Base-by-base conservation (phyloP, 2,329 filamentous ascomycete species). In the Fusarium kyushuense region DNA sequence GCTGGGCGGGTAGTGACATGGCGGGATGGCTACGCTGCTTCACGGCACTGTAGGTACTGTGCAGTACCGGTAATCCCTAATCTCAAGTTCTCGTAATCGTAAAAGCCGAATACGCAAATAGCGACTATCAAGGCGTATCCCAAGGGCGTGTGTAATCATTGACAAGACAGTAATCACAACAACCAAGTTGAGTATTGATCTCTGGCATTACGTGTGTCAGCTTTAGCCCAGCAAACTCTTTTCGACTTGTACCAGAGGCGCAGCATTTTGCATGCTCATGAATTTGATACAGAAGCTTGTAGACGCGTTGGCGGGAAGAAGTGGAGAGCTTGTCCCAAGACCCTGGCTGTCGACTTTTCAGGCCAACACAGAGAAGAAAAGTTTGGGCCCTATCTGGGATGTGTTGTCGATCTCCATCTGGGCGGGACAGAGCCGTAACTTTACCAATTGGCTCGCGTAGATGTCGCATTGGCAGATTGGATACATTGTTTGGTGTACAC, bases 41-140 rank as follows among this genome's bases (percentile, higher is more conserved):
- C 21, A 42, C 40, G 40, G 40, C 23, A 27, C 40, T 42, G 21
- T 42, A 27, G 13, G 38, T 23, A 46, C n/a, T 47, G 29, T 36
- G 35, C 40, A 29, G 41, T 45, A n/a, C 41, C 27, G 14, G 19
- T 54, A 54, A 23, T 36, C 36, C 27, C 30, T 48, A 54, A 45
- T 41, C 40, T 42, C 46, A 38, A 12, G 33, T 40, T 27, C 38
- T 67, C 65, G 65, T 69, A 68, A 67, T 67, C 65, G 65, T 67
- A 67, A 58, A 67, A 67, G 6, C 63, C 64, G 64, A 67, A 67
- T 67, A 67, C 64, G 64, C 47, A 48, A 47, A 65, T 29, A 47
- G 27, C 17, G 21, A 40, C 12, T 36, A 40, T 47, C 45, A 46
- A 35, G 23, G 36, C 27, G 41, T 38, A 38, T 38, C 12, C 35